Percentiles rank a stretch among this genome's conserved stretches.
Evolutionary conservation across 345 rosid genomes (phyloP).

Genomic region (Diplotaxis tenuifolia): DNA sequence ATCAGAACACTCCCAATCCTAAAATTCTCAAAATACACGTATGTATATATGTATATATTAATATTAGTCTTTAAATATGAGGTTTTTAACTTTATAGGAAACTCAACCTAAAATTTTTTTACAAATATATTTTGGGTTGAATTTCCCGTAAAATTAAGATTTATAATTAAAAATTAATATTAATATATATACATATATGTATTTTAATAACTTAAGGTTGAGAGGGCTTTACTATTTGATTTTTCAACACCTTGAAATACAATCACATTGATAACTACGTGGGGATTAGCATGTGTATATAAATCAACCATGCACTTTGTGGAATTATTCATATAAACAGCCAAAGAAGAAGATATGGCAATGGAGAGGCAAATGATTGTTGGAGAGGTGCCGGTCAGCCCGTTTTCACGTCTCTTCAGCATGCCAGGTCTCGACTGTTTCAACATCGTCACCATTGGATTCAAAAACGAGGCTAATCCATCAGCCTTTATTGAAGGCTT

Average conservation of each 20-base stretch:
- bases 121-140: too few relatives aligned
- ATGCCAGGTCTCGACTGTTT: conserved; percentile 43
- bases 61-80: too few relatives aligned
- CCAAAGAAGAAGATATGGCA: conserved; percentile 13
- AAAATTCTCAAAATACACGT: too few relatives aligned
- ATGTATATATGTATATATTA: too few relatives aligned
- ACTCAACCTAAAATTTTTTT: too few relatives aligned
- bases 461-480: conserved; percentile 41
- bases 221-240: too few relatives aligned
- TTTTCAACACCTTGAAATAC: not conserved
- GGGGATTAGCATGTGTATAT: conserved; percentile 4
- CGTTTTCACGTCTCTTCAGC: conserved; percentile 48
- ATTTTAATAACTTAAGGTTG: too few relatives aligned
- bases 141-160: too few relatives aligned
- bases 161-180: too few relatives aligned
- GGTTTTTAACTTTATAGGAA: too few relatives aligned
- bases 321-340: conserved; percentile 8
- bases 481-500: conserved; percentile 43
- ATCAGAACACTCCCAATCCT: too few relatives aligned
- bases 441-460: conserved; percentile 49
- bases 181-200: too few relatives aligned
- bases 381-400: conserved; percentile 46
- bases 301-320: not conserved
- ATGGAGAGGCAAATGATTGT: not conserved
- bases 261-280: not conserved